These are phyloP conservation scores for Piromyces sp. DNA, from an alignment of 192 early-diverging fungal genomes.

Conservation along the genomic window DNA sequence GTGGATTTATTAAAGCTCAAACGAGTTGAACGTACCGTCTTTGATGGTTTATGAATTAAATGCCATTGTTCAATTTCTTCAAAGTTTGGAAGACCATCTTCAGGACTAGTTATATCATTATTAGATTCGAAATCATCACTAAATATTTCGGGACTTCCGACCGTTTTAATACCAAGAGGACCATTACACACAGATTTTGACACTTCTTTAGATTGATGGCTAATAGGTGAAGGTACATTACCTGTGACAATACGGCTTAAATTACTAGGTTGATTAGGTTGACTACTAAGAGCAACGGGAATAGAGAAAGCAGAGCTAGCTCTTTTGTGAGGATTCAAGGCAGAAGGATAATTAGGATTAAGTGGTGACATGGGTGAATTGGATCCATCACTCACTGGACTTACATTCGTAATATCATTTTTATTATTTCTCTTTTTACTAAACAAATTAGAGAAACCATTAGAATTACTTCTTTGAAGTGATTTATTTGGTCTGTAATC, in stretches of 20 bases:
- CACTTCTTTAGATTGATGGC: not conserved
- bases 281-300: not conserved
- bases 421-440: not conserved
- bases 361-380: not conserved
- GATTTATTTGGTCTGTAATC: not conserved
- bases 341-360: not conserved
- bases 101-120: not conserved
- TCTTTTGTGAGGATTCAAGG: not conserved
- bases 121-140: not conserved
- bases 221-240: not conserved
- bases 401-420: not conserved
- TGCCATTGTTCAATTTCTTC: constrained; percentile 44
- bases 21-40: constrained; percentile 26
- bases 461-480: not conserved
- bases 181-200: not conserved
- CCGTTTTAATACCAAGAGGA: not conserved
- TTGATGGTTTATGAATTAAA: constrained; percentile 26
- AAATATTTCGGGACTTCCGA: not conserved
- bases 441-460: not conserved
- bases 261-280: not conserved
- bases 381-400: no score
- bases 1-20: constrained; percentile 27
- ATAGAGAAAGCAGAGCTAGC: not conserved
- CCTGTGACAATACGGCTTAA: not conserved
- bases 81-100: constrained; percentile 7